phyloP scores from a whole-genome alignment of 768 basidiomycete species.

The Kwoniella bestiolae region DNA sequence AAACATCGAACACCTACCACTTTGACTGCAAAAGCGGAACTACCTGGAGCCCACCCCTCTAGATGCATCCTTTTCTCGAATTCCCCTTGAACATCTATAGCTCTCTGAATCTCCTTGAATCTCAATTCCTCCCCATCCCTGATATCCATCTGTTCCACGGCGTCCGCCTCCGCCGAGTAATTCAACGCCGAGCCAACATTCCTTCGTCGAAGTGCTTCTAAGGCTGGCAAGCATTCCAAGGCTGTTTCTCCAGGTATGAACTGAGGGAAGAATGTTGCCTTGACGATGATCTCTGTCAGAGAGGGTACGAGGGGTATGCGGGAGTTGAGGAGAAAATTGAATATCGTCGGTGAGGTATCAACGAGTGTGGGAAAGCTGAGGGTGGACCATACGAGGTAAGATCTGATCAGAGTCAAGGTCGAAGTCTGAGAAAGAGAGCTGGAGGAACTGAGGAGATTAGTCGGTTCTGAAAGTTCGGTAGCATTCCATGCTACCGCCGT shows the following conservation, averaged over 20 bases:
- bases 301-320: slow-evolving; percentile 64
- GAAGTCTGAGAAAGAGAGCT: neutral
- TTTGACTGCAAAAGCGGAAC: slow-evolving; percentile 84
- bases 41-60: slow-evolving; percentile 18
- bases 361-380: slow-evolving; percentile 75
- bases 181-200: slow-evolving; percentile 76
- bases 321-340: slow-evolving; percentile 62
- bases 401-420: slow-evolving; percentile 62
- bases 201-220: slow-evolving; percentile 67
- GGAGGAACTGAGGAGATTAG: neutral
- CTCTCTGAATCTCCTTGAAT: slow-evolving; percentile 72
- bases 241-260: slow-evolving; percentile 87
- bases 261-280: slow-evolving; percentile 80
- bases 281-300: slow-evolving; percentile 69
- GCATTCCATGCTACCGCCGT: neutral
- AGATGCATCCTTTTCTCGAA: slow-evolving; percentile 67
- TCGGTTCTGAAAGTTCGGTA: neutral
- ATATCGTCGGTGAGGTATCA: slow-evolving; percentile 70
- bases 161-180: slow-evolving; percentile 83
- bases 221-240: slow-evolving; percentile 67
- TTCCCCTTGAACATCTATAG: slow-evolving; percentile 76
- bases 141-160: slow-evolving; percentile 68
- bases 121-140: slow-evolving; percentile 65
- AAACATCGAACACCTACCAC: slow-evolving; percentile 68
- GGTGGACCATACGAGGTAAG: slow-evolving; percentile 78